Percentiles rank a stretch among this genome's conserved stretches.
Conservation (phyloP, 176 grass and related monocot genomes). For the Bonia amplexicaulis region DNA sequence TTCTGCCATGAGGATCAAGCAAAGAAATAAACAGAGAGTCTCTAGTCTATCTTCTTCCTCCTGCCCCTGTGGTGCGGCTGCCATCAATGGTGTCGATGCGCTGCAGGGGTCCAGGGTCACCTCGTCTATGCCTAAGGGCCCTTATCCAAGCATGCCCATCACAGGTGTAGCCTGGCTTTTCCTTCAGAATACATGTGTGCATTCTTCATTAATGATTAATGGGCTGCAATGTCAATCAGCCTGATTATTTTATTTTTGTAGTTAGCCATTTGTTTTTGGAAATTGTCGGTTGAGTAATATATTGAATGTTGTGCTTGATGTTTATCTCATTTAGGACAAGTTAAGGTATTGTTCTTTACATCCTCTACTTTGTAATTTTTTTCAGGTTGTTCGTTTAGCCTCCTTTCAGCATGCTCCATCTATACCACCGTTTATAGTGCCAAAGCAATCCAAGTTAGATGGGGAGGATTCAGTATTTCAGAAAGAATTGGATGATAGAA, state of each 20-base stretch:
- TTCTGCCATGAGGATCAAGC: no score
- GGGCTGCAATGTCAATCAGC: background rate
- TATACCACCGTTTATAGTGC: constrained; percentile 72
- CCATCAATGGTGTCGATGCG: no score
- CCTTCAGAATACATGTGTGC: background rate
- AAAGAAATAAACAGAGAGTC: no score
- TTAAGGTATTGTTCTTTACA: background rate
- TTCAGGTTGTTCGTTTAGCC: constrained; percentile 89
- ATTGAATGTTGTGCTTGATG: background rate
- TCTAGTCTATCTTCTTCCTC: no score
- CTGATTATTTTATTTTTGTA: background rate
- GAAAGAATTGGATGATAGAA: constrained; percentile 92
- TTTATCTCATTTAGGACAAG: background rate
- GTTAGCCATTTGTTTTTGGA: background rate
- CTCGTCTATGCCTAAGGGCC: no score
- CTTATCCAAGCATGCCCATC: no score
- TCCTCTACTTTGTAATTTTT: constrained; percentile 1
- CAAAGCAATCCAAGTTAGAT: constrained; percentile 71
- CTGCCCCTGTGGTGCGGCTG: no score
- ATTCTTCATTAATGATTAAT: background rate
- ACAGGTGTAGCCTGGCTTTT: background rate
- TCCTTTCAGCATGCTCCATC: constrained; percentile 91
- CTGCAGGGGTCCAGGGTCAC: no score
- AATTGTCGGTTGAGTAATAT: background rate
- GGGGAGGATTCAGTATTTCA: constrained; percentile 74